Percentiles rank a stretch among this genome's conserved stretches.
These are phyloP conservation scores for Geum urbanum DNA, from an alignment of 306 rosid genomes.

Conservation along the genomic window DNA sequence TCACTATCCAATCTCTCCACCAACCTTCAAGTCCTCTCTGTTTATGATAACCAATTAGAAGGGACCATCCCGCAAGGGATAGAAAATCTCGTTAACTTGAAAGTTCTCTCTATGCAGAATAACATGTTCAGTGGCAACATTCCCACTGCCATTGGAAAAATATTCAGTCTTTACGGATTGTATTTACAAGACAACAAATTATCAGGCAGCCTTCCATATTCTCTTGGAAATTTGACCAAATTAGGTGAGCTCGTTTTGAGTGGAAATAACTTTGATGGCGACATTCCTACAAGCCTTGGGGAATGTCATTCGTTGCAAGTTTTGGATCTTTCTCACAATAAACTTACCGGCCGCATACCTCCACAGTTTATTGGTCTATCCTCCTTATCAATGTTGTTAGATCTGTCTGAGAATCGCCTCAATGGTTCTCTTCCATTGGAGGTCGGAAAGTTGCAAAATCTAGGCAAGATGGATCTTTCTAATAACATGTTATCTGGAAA, in stretches of 20 bases:
- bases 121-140: neutral
- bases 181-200: neutral
- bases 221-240: neutral
- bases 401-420: neutral
- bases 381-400: neutral
- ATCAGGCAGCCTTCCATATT: slow-evolving; percentile 3
- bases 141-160: neutral
- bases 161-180: neutral
- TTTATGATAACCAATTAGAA: neutral
- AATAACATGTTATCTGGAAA: neutral
- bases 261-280: neutral
- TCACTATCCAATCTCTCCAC: slow-evolving; percentile 11
- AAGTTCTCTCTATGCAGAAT: neutral
- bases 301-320: neutral
- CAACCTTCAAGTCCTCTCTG: neutral
- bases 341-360: neutral
- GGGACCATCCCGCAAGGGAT: slow-evolving; percentile 1
- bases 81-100: neutral
- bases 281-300: slow-evolving; percentile 3
- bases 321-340: neutral
- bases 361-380: neutral
- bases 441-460: neutral
- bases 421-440: neutral
- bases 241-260: neutral
- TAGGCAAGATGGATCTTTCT: neutral